A percentile compares a stretch with the other conserved stretches of the same genome.
Evolutionary conservation across 768 basidiomycete species (phyloP).

Genomic region (Lentinula lateritia): DNA sequence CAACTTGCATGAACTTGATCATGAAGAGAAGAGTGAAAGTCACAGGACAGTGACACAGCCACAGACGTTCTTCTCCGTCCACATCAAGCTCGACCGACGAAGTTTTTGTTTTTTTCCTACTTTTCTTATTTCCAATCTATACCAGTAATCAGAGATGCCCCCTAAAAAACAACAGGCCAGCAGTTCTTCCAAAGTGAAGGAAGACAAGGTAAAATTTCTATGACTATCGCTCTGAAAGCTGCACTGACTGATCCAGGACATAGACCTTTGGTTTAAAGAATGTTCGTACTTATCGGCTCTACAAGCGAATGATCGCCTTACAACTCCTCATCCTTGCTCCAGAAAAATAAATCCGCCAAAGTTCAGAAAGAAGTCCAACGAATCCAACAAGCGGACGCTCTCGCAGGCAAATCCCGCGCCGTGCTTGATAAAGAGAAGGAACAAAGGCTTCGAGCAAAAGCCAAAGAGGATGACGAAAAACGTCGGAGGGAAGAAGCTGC

Average conservation of each 20-base stretch:
- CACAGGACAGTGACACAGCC: neutral
- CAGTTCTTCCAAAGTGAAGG: constrained; percentile 64
- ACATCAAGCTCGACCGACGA: neutral
- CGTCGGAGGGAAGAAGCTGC: constrained; percentile 80
- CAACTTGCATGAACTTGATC: too few species aligned
- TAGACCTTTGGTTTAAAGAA: constrained; percentile 90
- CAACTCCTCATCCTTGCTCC: constrained; percentile 7
- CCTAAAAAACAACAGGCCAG: constrained; percentile 66
- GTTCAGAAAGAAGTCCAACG: constrained; percentile 81
- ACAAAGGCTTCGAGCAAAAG: constrained; percentile 70
- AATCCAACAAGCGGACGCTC: constrained; percentile 72
- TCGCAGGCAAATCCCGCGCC: constrained; percentile 77
- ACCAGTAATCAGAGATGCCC: constrained; percentile 44
- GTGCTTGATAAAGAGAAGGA: constrained; percentile 82
- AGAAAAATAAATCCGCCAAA: constrained; percentile 95
- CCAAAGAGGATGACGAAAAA: constrained; percentile 76
- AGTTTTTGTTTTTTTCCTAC: neutral
- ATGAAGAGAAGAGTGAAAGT: too few species aligned
- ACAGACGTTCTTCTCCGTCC: neutral
- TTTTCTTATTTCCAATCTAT: too few species aligned
- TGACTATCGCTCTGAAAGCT: constrained; percentile 13
- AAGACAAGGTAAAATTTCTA: constrained; percentile 61
- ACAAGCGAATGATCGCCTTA: too few species aligned
- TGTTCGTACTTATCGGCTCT: constrained; percentile 34
- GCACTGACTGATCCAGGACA: constrained; percentile 19